These are phyloP conservation scores for Ceratonia siliqua DNA, from an alignment of 306 rosid genomes.

Conservation along the genomic window DNA sequence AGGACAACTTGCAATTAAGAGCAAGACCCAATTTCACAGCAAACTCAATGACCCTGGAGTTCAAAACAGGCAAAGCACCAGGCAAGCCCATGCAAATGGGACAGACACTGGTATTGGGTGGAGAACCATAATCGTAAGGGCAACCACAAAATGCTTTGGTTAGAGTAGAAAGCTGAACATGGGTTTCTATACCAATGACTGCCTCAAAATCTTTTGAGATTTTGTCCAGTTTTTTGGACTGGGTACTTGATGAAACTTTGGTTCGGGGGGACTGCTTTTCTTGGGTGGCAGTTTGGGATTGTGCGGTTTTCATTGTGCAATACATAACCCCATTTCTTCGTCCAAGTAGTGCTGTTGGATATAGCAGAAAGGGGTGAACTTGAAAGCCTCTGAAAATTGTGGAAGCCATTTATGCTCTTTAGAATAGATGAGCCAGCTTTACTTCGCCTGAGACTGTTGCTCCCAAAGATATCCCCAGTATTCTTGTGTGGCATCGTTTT, in stretches of 20 bases:
- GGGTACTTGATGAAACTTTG: conserved; percentile 52
- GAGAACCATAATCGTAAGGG: conserved; percentile 78
- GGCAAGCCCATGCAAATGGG: conserved; percentile 97
- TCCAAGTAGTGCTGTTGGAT: conserved; percentile 50
- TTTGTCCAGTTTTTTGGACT: conserved; percentile 53
- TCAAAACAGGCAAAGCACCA: conserved; percentile 87
- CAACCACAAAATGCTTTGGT: conserved; percentile 91
- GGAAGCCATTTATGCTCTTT: conserved; percentile 57
- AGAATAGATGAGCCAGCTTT: conserved; percentile 15
- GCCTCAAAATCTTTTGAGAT: conserved; percentile 73
- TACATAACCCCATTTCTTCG: conserved; percentile 42
- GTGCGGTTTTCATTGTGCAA: conserved; percentile 58
- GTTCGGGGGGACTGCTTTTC: conserved; percentile 50
- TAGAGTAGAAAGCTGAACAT: conserved; percentile 86
- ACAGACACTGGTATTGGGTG: conserved; percentile 73
- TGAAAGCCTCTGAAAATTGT: conserved; percentile 66
- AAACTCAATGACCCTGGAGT: conserved; percentile 70
- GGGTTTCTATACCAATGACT: conserved; percentile 85
- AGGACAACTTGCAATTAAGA: conserved; percentile 80
- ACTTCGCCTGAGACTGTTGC: background rate
- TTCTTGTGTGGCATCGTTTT: background rate
- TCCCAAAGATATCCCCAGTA: background rate
- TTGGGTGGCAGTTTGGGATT: conserved; percentile 63
- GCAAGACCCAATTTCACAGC: conserved; percentile 85
- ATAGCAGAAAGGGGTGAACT: conserved; percentile 50